Evolutionary conservation across 1,284 basidiomycete species (phyloP).

Genomic region (Bjerkandera adusta): DNA sequence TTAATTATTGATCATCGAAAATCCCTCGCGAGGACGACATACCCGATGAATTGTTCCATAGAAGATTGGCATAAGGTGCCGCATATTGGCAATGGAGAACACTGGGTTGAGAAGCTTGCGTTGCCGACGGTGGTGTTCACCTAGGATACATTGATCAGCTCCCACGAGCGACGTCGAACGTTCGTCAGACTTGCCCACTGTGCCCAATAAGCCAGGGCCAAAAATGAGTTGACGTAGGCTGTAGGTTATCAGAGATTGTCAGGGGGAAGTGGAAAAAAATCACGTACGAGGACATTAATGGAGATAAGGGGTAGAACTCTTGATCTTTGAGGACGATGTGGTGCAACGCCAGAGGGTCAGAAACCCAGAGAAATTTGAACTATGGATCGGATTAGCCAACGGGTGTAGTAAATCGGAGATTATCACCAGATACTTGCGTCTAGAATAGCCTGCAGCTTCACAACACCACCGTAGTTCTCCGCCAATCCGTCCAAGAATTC

Average conservation of each 20-base stretch:
- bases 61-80: constrained; percentile 7
- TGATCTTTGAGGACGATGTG: constrained; percentile 10
- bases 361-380: constrained; percentile 7
- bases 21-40: not conserved
- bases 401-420: not conserved
- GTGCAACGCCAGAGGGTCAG: constrained; percentile 7
- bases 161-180: not conserved
- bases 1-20: no score
- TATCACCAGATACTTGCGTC: not conserved
- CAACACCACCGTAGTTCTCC: constrained; percentile 4
- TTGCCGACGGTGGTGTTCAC: constrained; percentile 11
- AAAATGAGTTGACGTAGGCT: constrained; percentile 16
- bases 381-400: not conserved
- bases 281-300: not conserved
- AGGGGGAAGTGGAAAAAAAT: not conserved
- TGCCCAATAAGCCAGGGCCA: constrained; percentile 22
- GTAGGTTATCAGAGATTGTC: not conserved
- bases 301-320: not conserved
- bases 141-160: not conserved
- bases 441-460: constrained; percentile 1
- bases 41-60: constrained; percentile 2
- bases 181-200: constrained; percentile 11
- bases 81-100: constrained; percentile 18
- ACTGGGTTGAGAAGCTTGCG: constrained; percentile 17
- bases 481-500: constrained; percentile 3